These are phyloP conservation scores for Wickerhamomyces alni DNA, from an alignment of 805 yeast genomes.

Conservation along the genomic window DNA sequence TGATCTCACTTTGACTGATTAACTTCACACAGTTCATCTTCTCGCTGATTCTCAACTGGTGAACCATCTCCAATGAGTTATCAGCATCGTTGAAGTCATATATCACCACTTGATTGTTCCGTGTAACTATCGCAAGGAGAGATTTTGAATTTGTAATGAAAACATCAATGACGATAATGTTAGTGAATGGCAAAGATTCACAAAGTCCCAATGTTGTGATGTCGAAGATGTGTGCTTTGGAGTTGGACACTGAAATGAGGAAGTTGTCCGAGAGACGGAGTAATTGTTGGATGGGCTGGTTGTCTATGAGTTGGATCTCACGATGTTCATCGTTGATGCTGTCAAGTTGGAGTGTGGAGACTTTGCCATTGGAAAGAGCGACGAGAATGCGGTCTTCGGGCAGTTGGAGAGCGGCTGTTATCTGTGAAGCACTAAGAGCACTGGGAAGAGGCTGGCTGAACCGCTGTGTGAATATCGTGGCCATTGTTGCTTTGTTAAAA, in stretches of 20 bases:
- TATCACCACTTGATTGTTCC: slow-evolving; percentile 9
- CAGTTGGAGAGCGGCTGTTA: too few species aligned
- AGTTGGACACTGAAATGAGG: slow-evolving; percentile 1
- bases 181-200: slow-evolving; percentile 16
- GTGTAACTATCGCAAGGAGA: slow-evolving; percentile 12
- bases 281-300: neutral
- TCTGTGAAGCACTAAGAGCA: too few species aligned
- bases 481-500: too few species aligned
- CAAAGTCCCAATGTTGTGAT: neutral
- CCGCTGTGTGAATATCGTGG: too few species aligned
- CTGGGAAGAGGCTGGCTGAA: too few species aligned
- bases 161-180: slow-evolving; percentile 7
- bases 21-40: slow-evolving; percentile 19
- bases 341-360: neutral
- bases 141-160: neutral
- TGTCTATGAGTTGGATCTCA: neutral
- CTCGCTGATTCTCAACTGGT: slow-evolving; percentile 24
- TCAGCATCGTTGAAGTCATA: slow-evolving; percentile 8
- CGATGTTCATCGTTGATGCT: neutral
- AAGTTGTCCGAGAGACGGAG: neutral
- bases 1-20: slow-evolving; percentile 9
- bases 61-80: slow-evolving; percentile 20
- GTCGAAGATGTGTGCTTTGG: slow-evolving; percentile 4
- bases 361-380: neutral
- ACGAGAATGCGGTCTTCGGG: neutral